Conservation (phyloP, 2,329 filamentous ascomycete genomes). For the Colletotrichum spinosum region DNA sequence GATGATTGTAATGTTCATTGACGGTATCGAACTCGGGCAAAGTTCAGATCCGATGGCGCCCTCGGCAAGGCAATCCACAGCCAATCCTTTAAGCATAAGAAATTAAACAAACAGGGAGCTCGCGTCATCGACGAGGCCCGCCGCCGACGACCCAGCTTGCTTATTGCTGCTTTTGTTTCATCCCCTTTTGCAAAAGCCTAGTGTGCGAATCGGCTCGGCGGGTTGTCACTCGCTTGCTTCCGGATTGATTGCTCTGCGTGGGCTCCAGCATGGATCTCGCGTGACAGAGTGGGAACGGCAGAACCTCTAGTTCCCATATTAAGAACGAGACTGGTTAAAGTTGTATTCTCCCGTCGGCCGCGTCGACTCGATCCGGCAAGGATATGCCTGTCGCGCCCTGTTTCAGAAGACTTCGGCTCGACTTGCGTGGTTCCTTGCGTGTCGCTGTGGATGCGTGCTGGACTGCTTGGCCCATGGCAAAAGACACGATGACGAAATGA, state of each 20-base stretch:
- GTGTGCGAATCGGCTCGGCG: background rate
- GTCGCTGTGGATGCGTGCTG: slow-evolving; percentile 1
- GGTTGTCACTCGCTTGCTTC: slow-evolving; percentile 22
- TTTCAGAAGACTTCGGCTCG: slow-evolving; percentile 19
- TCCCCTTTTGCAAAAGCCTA: slow-evolving; percentile 17
- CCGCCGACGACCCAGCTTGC: background rate
- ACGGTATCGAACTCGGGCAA: too few species aligned
- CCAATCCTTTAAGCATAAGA: slow-evolving; percentile 25
- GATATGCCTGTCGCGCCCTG: slow-evolving; percentile 21
- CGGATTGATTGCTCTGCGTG: slow-evolving; percentile 31
- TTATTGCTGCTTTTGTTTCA: slow-evolving; percentile 29
- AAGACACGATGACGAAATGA: too few species aligned
- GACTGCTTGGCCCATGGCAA: slow-evolving; percentile 5
- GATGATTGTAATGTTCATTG: too few species aligned
- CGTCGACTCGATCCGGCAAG: slow-evolving; percentile 3
- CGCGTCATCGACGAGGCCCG: background rate
- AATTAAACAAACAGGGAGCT: slow-evolving; percentile 11
- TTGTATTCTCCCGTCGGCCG: slow-evolving; percentile 18
- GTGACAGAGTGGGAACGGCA: background rate
- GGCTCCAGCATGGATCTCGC: slow-evolving; percentile 7
- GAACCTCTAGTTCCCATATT: slow-evolving; percentile 2
- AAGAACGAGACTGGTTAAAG: slow-evolving; percentile 26
- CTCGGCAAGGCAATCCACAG: background rate
- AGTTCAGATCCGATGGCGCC: too few species aligned
- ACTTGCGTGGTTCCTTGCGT: background rate